phyloP scores from a whole-genome alignment of 108 stramenopile species.

The Nitzschia inconspicua region DNA sequence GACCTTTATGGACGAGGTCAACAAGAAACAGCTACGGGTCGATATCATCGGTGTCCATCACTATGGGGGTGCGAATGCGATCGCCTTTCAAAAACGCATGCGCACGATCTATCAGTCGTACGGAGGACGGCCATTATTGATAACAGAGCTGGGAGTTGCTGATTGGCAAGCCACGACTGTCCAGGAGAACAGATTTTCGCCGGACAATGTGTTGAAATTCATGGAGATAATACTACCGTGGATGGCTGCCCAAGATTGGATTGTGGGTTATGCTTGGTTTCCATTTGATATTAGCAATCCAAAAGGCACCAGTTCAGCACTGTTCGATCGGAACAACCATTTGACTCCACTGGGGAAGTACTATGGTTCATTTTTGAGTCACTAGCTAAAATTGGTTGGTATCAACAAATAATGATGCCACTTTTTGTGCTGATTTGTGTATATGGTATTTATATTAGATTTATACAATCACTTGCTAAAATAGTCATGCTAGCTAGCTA shows the following conservation, averaged over 20 bases:
- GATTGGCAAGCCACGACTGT: conserved; percentile 12
- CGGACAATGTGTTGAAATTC: conserved; percentile 5
- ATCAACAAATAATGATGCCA: no score
- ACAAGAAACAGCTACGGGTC: conserved; percentile 4
- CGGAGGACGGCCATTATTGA: conserved; percentile 1
- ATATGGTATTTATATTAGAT: no score
- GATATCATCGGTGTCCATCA: conserved; percentile 26
- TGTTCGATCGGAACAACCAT: neutral
- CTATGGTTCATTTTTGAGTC: conserved; percentile 11
- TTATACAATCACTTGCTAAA: no score
- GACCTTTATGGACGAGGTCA: conserved; percentile 8
- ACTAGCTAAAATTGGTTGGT: no score
- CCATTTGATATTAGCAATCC: conserved; percentile 5
- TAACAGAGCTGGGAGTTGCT: conserved; percentile 33
- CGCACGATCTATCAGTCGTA: neutral
- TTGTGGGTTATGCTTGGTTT: conserved; percentile 31
- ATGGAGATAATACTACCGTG: conserved; percentile 16
- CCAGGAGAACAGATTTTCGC: conserved; percentile 16
- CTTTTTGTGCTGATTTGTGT: no score
- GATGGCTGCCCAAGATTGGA: conserved; percentile 17
- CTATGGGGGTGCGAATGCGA: conserved; percentile 14
- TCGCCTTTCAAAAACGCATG: conserved; percentile 4
- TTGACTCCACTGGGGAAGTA: conserved; percentile 22
- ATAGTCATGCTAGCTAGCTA: no score
- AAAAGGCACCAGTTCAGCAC: conserved; percentile 19